These are phyloP conservation scores for Amaranthus palmeri DNA, from an alignment of 148 eudicot species.

Conservation along the genomic window DNA sequence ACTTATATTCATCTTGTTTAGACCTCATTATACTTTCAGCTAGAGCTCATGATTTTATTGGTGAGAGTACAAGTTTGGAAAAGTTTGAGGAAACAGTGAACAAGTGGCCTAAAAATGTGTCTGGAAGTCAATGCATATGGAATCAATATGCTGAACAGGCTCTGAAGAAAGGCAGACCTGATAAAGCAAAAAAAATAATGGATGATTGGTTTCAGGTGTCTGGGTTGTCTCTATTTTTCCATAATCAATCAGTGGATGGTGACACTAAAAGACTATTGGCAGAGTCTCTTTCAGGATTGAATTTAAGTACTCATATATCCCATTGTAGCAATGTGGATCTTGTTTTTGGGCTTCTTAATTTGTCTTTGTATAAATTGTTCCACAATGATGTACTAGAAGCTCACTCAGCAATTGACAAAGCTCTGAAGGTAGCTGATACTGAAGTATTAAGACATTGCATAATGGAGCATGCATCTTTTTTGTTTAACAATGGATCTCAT, in stretches of 20 bases:
- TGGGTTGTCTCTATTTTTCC: conserved; percentile 28
- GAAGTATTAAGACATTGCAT: conserved; percentile 43
- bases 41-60: conserved; percentile 23
- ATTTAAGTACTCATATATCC: conserved; percentile 15
- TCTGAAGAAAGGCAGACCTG: conserved; percentile 39
- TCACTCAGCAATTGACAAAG: conserved; percentile 42
- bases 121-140: conserved; percentile 73
- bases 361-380: conserved; percentile 37
- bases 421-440: conserved; percentile 34
- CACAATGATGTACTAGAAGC: conserved; percentile 45
- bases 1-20: conserved; percentile 48
- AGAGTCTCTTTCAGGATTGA: conserved; percentile 13
- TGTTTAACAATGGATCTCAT: conserved; percentile 28
- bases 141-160: conserved; percentile 57
- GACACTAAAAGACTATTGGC: conserved; percentile 15
- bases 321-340: conserved; percentile 30
- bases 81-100: conserved; percentile 51
- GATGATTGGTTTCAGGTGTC: conserved; percentile 49
- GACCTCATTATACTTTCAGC: conserved; percentile 49
- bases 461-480: conserved; percentile 47
- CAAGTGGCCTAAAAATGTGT: conserved; percentile 51
- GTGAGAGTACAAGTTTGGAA: conserved; percentile 23
- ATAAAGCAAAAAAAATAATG: conserved; percentile 46
- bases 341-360: conserved; percentile 52
- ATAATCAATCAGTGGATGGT: conserved; percentile 14